Conservation (phyloP, 495 filamentous ascomycete genomes). For the Clavariopsis aquatica region DNA sequence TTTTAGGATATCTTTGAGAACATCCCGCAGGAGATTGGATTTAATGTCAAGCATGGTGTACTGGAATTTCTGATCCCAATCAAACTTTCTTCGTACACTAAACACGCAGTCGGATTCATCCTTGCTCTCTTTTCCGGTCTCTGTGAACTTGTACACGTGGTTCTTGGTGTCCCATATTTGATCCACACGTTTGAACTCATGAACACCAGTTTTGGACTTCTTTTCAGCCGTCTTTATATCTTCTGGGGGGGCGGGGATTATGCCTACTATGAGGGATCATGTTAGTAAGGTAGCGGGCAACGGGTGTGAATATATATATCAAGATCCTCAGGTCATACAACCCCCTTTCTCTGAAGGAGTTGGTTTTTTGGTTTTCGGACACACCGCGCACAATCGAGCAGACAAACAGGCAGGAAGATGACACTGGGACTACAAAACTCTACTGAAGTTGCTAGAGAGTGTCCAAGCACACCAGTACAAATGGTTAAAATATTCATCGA, state of each 20-base stretch:
- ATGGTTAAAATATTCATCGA: too few species aligned
- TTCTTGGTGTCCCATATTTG: slow-evolving; percentile 63
- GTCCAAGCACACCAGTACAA: too few species aligned
- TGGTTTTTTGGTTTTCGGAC: too few species aligned
- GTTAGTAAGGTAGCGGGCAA: not conserved
- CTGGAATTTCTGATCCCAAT: slow-evolving; percentile 84
- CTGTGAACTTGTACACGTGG: slow-evolving; percentile 80
- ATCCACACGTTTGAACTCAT: slow-evolving; percentile 86
- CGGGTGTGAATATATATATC: too few species aligned
- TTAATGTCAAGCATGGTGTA: slow-evolving; percentile 84
- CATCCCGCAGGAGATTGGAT: slow-evolving; percentile 73
- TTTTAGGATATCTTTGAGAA: slow-evolving; percentile 73
- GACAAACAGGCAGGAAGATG: too few species aligned
- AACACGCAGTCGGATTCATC: slow-evolving; percentile 78
- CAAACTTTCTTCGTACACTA: slow-evolving; percentile 80
- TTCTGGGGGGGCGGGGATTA: not conserved
- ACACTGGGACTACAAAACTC: too few species aligned
- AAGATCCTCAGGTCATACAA: too few species aligned
- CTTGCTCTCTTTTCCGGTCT: slow-evolving; percentile 72
- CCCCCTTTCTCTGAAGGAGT: too few species aligned
- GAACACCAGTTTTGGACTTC: slow-evolving; percentile 45
- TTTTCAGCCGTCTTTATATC: slow-evolving; percentile 3
- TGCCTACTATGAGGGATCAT: too few species aligned
- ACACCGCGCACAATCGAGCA: too few species aligned
- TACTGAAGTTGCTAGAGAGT: too few species aligned